A percentile compares a stretch with the other conserved stretches of the same genome.
phyloP scores from a whole-genome alignment of 306 rosid genomes.

The Nissolia schottii region DNA sequence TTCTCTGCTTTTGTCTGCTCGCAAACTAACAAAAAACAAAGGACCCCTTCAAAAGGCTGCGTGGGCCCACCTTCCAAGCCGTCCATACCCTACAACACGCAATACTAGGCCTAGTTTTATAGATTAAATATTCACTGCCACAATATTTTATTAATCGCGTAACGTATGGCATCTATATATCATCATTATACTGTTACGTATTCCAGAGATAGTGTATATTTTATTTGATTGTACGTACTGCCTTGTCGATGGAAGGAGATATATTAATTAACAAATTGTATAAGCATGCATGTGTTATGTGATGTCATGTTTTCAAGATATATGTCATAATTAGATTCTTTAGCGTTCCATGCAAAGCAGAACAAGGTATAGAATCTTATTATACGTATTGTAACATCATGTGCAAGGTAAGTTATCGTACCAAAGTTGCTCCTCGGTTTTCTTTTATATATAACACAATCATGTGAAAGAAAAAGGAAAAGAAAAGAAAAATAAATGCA shows the following conservation, averaged over 20 bases:
- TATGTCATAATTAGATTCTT: slow-evolving; percentile 33
- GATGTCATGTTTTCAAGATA: slow-evolving; percentile 23
- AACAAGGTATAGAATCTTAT: slow-evolving; percentile 31
- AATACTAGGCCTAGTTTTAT: slow-evolving; percentile 40
- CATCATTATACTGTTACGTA: slow-evolving; percentile 23
- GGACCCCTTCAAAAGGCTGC: slow-evolving; percentile 45
- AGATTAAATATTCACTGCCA: slow-evolving; percentile 21
- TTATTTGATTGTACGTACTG: background rate
- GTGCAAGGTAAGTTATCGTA: slow-evolving; percentile 26
- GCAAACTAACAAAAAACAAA: slow-evolving; percentile 67
- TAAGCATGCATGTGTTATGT: background rate
- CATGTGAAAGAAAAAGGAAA: background rate
- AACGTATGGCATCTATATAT: background rate
- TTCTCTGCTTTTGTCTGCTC: slow-evolving; percentile 99
- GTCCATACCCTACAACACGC: slow-evolving; percentile 69
- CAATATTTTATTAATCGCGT: slow-evolving; percentile 2
- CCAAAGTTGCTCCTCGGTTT: slow-evolving; percentile 22
- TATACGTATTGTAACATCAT: slow-evolving; percentile 31
- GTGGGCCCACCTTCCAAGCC: slow-evolving; percentile 52
- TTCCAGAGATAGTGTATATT: background rate
- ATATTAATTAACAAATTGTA: no score
- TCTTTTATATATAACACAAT: background rate
- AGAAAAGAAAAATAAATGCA: background rate
- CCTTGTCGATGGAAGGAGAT: background rate
- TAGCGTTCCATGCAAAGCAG: slow-evolving; percentile 22